A percentile compares a stretch with the other conserved stretches of the same genome.
Evolutionary conservation across 805 yeast species (phyloP).

Genomic region (Cyberlindnera misumaiensis): DNA sequence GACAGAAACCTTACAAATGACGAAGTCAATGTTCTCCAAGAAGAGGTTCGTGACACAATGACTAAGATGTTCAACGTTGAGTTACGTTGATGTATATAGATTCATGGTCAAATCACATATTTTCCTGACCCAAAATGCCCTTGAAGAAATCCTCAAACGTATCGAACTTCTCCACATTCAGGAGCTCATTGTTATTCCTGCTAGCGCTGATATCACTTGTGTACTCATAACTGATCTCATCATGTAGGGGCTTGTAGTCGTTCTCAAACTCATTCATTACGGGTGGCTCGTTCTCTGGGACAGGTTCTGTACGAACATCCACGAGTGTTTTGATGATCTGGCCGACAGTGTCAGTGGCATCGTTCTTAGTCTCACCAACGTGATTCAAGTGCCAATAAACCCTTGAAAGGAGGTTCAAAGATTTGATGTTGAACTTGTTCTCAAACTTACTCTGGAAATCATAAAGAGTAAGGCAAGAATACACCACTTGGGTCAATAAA

Average conservation of each 20-base stretch:
- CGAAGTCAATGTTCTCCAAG: conserved; percentile 74
- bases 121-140: conserved; percentile 25
- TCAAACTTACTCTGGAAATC: conserved; percentile 37
- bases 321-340: conserved; percentile 45
- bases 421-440: conserved; percentile 31
- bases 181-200: not conserved
- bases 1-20: conserved; percentile 82
- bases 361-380: conserved; percentile 49
- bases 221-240: conserved; percentile 21
- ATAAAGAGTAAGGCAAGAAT: conserved; percentile 46
- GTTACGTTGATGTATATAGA: conserved; percentile 33
- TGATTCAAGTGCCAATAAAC: conserved; percentile 54
- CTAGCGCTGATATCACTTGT: conserved; percentile 8
- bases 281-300: not conserved
- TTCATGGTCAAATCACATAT: not conserved
- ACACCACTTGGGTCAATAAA: conserved; percentile 45
- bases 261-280: conserved; percentile 8
- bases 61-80: conserved; percentile 46
- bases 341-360: conserved; percentile 55
- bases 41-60: conserved; percentile 53
- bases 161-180: conserved; percentile 25
- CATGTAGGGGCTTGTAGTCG: conserved; percentile 21
- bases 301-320: conserved; percentile 10
- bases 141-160: conserved; percentile 54
- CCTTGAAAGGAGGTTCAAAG: conserved; percentile 41